phyloP scores from a whole-genome alignment of 2,329 filamentous ascomycete genomes.

The Pseudopithomyces maydicus region DNA sequence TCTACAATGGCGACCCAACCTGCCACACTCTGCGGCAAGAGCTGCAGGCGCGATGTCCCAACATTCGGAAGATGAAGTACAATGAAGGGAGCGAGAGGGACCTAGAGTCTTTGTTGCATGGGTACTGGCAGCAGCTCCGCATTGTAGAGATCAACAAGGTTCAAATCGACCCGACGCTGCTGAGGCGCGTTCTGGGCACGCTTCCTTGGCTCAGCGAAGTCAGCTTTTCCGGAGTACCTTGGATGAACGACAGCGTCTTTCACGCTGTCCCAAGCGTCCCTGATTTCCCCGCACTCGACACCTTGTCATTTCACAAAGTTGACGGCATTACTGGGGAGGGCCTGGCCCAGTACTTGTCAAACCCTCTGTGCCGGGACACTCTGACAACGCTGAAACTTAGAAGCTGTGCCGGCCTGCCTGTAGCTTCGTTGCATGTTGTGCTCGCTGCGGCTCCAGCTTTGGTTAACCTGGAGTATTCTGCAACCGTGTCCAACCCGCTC shows the following conservation, averaged over 20 bases:
- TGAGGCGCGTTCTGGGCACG: constrained; percentile 72
- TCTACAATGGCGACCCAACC: constrained; percentile 79
- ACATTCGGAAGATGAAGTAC: constrained; percentile 90
- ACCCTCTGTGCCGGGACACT: constrained; percentile 57
- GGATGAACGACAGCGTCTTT: constrained; percentile 80
- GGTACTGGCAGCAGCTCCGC: constrained; percentile 72
- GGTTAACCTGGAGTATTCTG: constrained; percentile 62
- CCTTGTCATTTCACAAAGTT: constrained; percentile 73
- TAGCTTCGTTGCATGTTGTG: constrained; percentile 65
- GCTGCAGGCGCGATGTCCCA: constrained; percentile 79
- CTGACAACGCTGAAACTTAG: constrained; percentile 73
- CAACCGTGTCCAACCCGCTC: constrained; percentile 62
- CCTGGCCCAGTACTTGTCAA: constrained; percentile 70
- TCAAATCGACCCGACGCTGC: constrained; percentile 69
- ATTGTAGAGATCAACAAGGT: constrained; percentile 73
- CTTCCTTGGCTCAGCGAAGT: constrained; percentile 73
- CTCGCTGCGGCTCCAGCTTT: constrained; percentile 63
- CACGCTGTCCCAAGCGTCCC: constrained; percentile 68
- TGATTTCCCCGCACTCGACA: constrained; percentile 74
- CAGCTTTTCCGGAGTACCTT: constrained; percentile 71
- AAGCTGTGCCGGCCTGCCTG: constrained; percentile 69
- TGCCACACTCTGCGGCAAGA: constrained; percentile 81
- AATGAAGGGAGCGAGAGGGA: constrained; percentile 76
- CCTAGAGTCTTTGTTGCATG: constrained; percentile 70
- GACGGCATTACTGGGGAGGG: constrained; percentile 75